These are phyloP conservation scores for Karstenula rhodostoma DNA, from an alignment of 2,329 filamentous ascomycete species.

Conservation along the genomic window DNA sequence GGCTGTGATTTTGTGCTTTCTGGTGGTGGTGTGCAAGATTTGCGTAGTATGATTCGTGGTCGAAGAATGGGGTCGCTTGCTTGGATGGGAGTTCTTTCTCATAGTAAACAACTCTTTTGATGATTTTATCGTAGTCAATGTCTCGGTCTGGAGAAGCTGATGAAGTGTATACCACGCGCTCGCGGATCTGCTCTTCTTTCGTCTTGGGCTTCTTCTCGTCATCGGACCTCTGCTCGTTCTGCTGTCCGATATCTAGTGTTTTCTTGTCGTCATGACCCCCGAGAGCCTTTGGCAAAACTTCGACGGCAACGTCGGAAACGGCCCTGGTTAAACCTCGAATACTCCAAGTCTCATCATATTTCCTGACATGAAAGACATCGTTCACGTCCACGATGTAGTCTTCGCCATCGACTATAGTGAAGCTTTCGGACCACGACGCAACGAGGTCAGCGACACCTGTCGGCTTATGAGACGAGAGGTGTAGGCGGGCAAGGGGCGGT, in stretches of 20 bases:
- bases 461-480: slow-evolving; percentile 76
- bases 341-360: slow-evolving; percentile 60
- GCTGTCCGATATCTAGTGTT: slow-evolving; percentile 29
- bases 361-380: slow-evolving; percentile 83
- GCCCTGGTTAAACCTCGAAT: slow-evolving; percentile 44
- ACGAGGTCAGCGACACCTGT: slow-evolving; percentile 73
- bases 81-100: slow-evolving; percentile 71
- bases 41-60: slow-evolving; percentile 79
- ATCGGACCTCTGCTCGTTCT: slow-evolving; percentile 23
- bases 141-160: slow-evolving; percentile 63
- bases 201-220: slow-evolving; percentile 36
- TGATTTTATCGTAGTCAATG: slow-evolving; percentile 75
- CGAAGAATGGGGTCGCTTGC: slow-evolving; percentile 84
- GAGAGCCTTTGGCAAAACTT: slow-evolving; percentile 34
- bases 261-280: slow-evolving; percentile 35
- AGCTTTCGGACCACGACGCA: slow-evolving; percentile 70
- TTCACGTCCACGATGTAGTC: slow-evolving; percentile 81
- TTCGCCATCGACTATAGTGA: slow-evolving; percentile 69
- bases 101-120: slow-evolving; percentile 79
- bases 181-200: slow-evolving; percentile 39
- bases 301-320: slow-evolving; percentile 38
- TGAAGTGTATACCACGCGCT: slow-evolving; percentile 38
- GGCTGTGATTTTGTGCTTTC: slow-evolving; percentile 63
- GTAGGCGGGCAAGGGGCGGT: slow-evolving; percentile 81
- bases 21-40: slow-evolving; percentile 73